Evolutionary conservation across 2,329 filamentous ascomycete genomes (phyloP), one percentile per base, ranked within the genome.

Genomic region (Sporothrix schenckii): DNA sequence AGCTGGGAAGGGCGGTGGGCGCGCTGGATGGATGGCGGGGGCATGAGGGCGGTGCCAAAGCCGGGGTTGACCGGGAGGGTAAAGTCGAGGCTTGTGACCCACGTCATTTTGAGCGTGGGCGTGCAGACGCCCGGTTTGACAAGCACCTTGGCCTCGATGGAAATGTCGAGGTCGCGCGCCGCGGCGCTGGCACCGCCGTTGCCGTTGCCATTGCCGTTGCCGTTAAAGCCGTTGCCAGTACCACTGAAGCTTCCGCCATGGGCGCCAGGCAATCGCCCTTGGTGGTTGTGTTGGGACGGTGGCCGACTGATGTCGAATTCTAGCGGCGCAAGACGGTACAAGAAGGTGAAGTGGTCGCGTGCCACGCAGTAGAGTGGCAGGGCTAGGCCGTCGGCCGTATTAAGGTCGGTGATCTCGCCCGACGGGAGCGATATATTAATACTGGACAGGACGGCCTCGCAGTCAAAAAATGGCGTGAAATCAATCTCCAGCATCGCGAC

Each of bases 401-500:
- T 87, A 16, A 91, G 83, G 70, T 87, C 82, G 69, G 89, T 84
- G 21, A 91, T 85, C 16, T 79, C 80, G 61, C 88, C 89, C 30
- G 88, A 87, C 44, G 82, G 80, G 16, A 92, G 81, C 1, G 81
- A 79, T 39, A 93, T 80, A 0, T 82, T 75, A 70, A 92, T 86
- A 24, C 84, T 82, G 68, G 88, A 82, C 27, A 94, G 83, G 14
- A 81, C 80, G n/a, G 91, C 83, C 75, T 88, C 85, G 77, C 88
- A 92, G 65, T 89, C 86, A 70, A 90, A 87, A 76, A 90, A 88
- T 7, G 89, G 85, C 0, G 91, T 91, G 72, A 92, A 89, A 79
- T 93, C 91, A 52, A 93, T 79, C 76, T 93, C 91, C 4, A 94
- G 81, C 67, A 91, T 87, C 10, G 90, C 90, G 71, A 93, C 86